A percentile compares a stretch with the other conserved stretches of the same genome.
Conservation (phyloP, 2,329 filamentous ascomycete species). For the Cytospora piceae region DNA sequence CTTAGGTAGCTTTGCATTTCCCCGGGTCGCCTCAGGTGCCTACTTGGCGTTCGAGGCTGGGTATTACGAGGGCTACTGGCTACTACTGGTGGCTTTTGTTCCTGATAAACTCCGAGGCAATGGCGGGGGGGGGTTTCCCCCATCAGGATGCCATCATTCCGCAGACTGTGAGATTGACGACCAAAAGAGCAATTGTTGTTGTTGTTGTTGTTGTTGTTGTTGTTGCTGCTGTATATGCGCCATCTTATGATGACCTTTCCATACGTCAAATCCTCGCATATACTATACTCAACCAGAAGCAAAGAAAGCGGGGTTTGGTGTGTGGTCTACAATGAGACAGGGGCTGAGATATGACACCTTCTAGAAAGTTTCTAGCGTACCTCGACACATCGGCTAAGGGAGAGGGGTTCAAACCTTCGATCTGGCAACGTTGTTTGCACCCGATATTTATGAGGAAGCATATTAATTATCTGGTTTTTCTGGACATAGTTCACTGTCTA, state of each 20-base stretch:
- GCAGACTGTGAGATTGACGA: background rate
- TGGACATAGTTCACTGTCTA: no score
- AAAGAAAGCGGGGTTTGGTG: background rate
- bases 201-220: background rate
- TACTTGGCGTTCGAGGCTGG: background rate
- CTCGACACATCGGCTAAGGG: background rate
- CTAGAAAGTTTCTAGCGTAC: slow-evolving; percentile 22
- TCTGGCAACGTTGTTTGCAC: no score
- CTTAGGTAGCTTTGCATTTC: background rate
- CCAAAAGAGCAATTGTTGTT: background rate
- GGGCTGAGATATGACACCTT: slow-evolving; percentile 10
- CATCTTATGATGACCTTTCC: background rate
- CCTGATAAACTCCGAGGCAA: background rate
- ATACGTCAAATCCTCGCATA: background rate
- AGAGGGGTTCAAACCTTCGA: background rate
- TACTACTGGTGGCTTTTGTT: background rate
- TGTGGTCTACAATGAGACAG: background rate
- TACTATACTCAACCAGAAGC: background rate
- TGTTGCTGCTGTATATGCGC: no score
- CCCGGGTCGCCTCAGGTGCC: background rate
- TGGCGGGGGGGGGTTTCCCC: background rate
- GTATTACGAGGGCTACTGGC: background rate
- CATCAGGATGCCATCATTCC: slow-evolving; percentile 10
- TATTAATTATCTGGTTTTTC: background rate
- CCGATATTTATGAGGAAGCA: background rate